These are phyloP conservation scores for Russula abietina DNA, from an alignment of 768 basidiomycete species.

Conservation along the genomic window DNA sequence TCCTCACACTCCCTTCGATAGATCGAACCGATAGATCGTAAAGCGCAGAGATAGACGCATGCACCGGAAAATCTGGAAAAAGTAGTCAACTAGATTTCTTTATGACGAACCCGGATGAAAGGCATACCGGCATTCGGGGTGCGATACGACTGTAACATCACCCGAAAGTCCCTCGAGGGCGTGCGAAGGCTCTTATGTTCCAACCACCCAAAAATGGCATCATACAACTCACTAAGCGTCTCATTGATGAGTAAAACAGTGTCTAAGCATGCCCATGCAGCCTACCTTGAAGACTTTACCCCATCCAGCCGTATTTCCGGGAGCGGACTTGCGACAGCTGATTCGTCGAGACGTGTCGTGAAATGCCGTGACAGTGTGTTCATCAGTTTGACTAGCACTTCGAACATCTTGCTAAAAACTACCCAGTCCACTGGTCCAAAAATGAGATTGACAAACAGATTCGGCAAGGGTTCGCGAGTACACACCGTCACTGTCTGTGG, in stretches of 20 bases:
- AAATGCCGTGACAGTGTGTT: conserved; percentile 35
- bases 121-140: conserved; percentile 13
- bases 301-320: conserved; percentile 19
- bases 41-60: conserved; percentile 18
- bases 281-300: conserved; percentile 17
- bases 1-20: conserved; percentile 16
- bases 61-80: conserved; percentile 19
- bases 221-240: conserved; percentile 13
- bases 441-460: neutral
- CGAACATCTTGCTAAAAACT: conserved; percentile 43
- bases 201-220: conserved; percentile 19
- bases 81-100: neutral
- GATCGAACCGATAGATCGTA: conserved; percentile 15
- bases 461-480: conserved; percentile 1
- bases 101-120: neutral
- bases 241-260: neutral
- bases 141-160: conserved; percentile 17
- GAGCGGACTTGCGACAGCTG: conserved; percentile 17
- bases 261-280: neutral
- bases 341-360: conserved; percentile 31
- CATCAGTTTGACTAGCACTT: conserved; percentile 38
- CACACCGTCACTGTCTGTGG: conserved; percentile 44
- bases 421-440: conserved; percentile 48
- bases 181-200: conserved; percentile 18
- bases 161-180: conserved; percentile 10